Evolutionary conservation across 345 rosid species (phyloP), one percentile per base, ranked within the genome.

Genomic region (Gossypium sturtianum): DNA sequence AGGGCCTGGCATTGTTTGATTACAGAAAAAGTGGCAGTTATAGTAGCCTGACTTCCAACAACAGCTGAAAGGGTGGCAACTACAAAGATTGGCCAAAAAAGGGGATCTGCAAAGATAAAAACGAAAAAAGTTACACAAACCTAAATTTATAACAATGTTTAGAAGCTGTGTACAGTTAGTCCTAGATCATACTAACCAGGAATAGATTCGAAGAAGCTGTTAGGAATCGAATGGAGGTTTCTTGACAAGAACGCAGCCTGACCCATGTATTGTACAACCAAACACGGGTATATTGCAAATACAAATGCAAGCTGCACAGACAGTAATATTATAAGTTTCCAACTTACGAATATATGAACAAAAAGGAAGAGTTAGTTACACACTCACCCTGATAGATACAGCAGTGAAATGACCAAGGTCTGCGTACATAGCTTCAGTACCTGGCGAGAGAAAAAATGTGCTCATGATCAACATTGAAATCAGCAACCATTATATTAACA

Each of bases 181-280:
- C 43, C 59, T 70, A 61, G 44, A 65, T 41, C 44, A n/a, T 74
- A 78, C 88, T 81, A 54, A 94, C 97, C 86, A 60, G 98, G 98
- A 78, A 92, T 79, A 27, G 98, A 91, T 71, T 76, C 78, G 80
- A 83, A 94, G 78, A 94, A 94, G 79, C 89, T 87, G 80, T 87
- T 45, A 27, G 81, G 38, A 56, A 90, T 71, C 20, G 83, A 82
- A 1, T 19, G 19, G 43, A 81, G 83, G 80, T 92, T 75, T 83
- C 83, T 90, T 43, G 98, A 94, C 73, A 94, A 85, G 85, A 82
- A 94, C 44, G 98, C 98, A 80, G 97, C 97, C 81, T 94, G 98
- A 48, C 97, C 98, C 98, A 94, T 92, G 86, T 94, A 94, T 81
- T 94, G 98, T 75, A 92, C 85, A 75, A 92, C 97, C 89, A 94